These are phyloP conservation scores for Mortierella antarctica DNA, from an alignment of 192 early-diverging fungal species.

Conservation along the genomic window DNA sequence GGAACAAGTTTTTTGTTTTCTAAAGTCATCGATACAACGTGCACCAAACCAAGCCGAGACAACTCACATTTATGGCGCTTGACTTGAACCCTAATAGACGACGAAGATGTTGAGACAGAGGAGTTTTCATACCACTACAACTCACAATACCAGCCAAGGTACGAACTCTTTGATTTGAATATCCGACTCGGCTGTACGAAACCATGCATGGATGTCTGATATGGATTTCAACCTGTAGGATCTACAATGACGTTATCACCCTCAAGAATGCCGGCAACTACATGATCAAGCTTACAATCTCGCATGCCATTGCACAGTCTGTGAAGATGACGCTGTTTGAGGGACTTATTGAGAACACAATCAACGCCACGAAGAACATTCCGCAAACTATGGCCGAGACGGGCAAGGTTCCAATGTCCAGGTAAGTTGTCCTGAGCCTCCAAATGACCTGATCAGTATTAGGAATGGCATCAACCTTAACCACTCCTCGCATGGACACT, in stretches of 20 bases:
- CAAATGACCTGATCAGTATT: not conserved
- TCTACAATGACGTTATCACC: slow-evolving; percentile 92
- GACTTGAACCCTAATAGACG: slow-evolving; percentile 44
- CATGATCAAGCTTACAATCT: slow-evolving; percentile 94
- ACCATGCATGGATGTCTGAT: not conserved
- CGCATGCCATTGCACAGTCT: slow-evolving; percentile 95
- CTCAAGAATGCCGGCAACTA: slow-evolving; percentile 81
- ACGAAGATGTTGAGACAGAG: slow-evolving; percentile 80
- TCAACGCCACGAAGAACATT: slow-evolving; percentile 87
- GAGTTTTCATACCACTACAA: slow-evolving; percentile 86
- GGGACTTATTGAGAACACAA: slow-evolving; percentile 91
- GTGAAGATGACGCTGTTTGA: slow-evolving; percentile 96
- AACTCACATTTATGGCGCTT: too few species aligned
- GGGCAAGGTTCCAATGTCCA: slow-evolving; percentile 91
- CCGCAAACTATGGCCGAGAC: slow-evolving; percentile 94
- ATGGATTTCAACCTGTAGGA: slow-evolving; percentile 52
- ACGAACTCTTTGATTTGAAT: not conserved
- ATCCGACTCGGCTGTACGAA: not conserved
- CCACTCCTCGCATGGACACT: not conserved
- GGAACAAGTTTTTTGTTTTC: not conserved
- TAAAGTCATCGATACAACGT: slow-evolving; percentile 7
- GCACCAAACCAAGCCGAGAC: not conserved
- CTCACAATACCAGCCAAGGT: slow-evolving; percentile 69
- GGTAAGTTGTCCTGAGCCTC: slow-evolving; percentile 29
- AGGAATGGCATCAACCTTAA: not conserved